Base-by-base conservation (phyloP, 75 land plant species). In the Cupressus sempervirens region DNA sequence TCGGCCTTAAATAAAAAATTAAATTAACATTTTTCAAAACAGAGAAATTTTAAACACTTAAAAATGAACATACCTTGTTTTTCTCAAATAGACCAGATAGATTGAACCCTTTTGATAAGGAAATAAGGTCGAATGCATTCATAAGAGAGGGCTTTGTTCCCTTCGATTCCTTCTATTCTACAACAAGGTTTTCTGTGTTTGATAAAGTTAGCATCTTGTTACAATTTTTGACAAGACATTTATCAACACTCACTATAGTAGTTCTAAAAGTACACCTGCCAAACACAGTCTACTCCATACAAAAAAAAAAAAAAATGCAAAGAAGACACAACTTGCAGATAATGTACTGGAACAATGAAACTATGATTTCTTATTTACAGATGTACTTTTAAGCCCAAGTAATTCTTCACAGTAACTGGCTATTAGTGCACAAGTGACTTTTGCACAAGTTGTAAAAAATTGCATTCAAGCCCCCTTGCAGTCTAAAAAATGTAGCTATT, bases 111-210 rank as follows among this genome's bases (percentile, higher is more conserved):
- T 84, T 53, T 3, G 90, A 89, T 23, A 86, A 29, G 32, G 90
- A 89, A 41, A 89, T 89, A 14, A 89, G 65, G 43, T 89, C 90
- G 80, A 89, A 89, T 26, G 90, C 90, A 86, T 89, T 89, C 85
- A 89, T 73, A 35, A 83, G 62, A 13, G 48, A 79, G 34, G 90
- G 90, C 36, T 84, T 89, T 35, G 84, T 34, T 18, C 40, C 89
- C 36, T 88, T 86, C 53, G n/a, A n/a, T 68, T 80, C 88, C 56
- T 75, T 86, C 87, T 88, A 14, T 83, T 87, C 89, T 80, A 82
- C 41, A 75, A 89, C 89, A 81, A 87, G 81, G 62, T 76, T n/a
- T 40, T 89, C 90, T n/a, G n/a, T n/a, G n/a, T n/a, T n/a, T n/a
- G n/a, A n/a, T n/a, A n/a, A n/a, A n/a, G n/a, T n/a, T n/a, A 40